Evolutionary conservation across 305 asterid genomes (phyloP), one percentile per base, ranked within the genome.

Genomic region (Lippia alba): DNA sequence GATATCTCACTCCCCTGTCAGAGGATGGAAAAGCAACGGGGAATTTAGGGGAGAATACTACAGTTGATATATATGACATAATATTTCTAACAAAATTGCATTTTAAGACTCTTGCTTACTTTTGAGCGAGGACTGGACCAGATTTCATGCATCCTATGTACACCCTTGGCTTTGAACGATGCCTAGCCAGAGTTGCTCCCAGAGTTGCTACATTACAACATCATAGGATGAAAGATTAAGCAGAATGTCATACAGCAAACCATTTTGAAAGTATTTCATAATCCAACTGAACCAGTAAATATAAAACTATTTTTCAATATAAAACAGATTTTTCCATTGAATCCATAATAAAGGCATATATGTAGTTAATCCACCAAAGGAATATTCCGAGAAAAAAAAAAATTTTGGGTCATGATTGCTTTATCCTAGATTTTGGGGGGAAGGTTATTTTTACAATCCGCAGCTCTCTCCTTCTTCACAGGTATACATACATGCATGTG

Each of bases 71-170:
- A 50, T 61, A 18, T n/a, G 50, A 70, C 56, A 49, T 49, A 54
- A 66, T 45, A 56, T 45, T 55, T 55, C 34, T 10, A 65, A 53
- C 7, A 14, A 61, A 40, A 57, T 54, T 49, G 55, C 16, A 48
- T 44, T 61, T 44, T 20, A 46, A 48, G 45, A 73, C 45, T 51
- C 68, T 41, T 67, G 70, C 97, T 79, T 82, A 92, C 98, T 90
- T 92, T 64, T 89, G 97, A 74, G 97, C 89, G 72, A 92, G 90
- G 80, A 90, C 96, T 0, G 97, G 97, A 67, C 98, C 98, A 36
- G 98, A 92, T 84, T 92, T 92, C 98, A 92, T 88, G 90, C 98
- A 92, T 55, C 98, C 97, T 44, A 92, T 87, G 76, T 90, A 92
- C 54, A 92, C 93, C 84, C 97, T 80, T 14, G 94, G 89, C 80